Evolutionary conservation across 768 basidiomycete genomes (phyloP).

Genomic region (Chalciporus chontae): DNA sequence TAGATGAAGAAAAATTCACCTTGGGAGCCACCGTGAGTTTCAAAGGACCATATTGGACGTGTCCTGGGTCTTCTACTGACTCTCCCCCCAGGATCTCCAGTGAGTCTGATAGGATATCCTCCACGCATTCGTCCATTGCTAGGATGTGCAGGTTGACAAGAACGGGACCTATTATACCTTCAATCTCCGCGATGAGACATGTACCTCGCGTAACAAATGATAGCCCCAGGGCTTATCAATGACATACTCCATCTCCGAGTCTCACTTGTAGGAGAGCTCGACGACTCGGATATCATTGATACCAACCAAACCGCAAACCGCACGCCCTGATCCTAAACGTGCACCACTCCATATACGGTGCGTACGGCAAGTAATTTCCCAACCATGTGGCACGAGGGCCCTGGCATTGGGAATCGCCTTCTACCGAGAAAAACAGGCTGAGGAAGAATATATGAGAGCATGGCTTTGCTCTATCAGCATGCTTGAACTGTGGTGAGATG

Average conservation of each 20-base stretch:
- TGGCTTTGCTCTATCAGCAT: background rate
- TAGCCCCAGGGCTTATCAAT: background rate
- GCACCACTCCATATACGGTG: conserved; percentile 1
- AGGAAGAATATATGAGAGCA: background rate
- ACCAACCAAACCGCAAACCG: background rate
- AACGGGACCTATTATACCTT: conserved; percentile 1
- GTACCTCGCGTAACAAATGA: conserved; percentile 13
- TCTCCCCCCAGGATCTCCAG: conserved; percentile 49
- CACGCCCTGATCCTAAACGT: background rate
- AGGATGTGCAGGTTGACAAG: background rate
- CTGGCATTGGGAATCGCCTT: background rate
- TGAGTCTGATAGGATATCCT: conserved; percentile 54
- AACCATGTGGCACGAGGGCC: background rate
- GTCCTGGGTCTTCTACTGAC: conserved; percentile 39
- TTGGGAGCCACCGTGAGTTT: conserved; percentile 55
- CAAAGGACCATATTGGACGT: conserved; percentile 53
- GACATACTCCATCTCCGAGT: too few species aligned
- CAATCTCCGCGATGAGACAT: conserved; percentile 23
- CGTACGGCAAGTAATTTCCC: conserved; percentile 17
- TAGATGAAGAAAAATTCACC: conserved; percentile 31
- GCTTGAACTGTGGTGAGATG: too few species aligned
- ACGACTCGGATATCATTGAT: too few species aligned
- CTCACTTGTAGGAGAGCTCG: too few species aligned
- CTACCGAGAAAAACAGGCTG: background rate
- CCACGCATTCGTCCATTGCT: conserved; percentile 20